Evolutionary conservation across 495 filamentous ascomycete genomes (phyloP), one percentile per base, ranked within the genome.

Genomic region (Aspergillus ellipticus): DNA sequence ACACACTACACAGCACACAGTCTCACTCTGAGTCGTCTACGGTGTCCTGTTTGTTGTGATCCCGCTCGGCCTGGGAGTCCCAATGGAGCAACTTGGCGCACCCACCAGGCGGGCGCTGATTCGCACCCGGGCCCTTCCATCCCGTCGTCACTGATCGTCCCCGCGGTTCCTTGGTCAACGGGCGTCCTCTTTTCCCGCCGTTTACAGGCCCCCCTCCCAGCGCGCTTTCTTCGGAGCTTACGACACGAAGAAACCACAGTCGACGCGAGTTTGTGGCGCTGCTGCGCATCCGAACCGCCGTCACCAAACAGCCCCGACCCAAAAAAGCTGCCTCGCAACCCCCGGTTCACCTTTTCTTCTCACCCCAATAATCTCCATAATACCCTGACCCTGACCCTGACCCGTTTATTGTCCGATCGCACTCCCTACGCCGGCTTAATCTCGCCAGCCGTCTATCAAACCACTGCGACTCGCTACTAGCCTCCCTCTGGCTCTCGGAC

Each of bases 131-230:
- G 55, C 48, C 48, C 21, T 42, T 42, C 15, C 15, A 15, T 17
- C 41, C 42, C 37, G 35, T 43, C 53, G 21, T 15, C 37, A 45
- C n/a, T 53, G 51, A 53, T 53, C 51, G 42, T 51, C 54, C 35
- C 26, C 41, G 35, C 31, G 41, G 55, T 57, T 57, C 49, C 55
- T 57, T 57, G 55, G 55, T 57, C 55, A 57, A 57, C 55, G 24
- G 43, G 43, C 43, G n/a, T 47, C 21, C 22, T 26, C 21, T 3
- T 47, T 47, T 47, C 7, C 21, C 21, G 13, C 7, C 21, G n/a
- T n/a, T n/a, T n/a, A n/a, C n/a, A n/a, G n/a, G n/a, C n/a, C n/a
- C n/a, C n/a, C n/a, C n/a, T n/a, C n/a, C n/a, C n/a, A n/a, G n/a
- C n/a, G n/a, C n/a, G n/a, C n/a, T n/a, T n/a, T n/a, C n/a, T n/a